phyloP scores from a whole-genome alignment of 228 moss, liverwort and hornwort genomes.

The Sphagnum magellanicum region DNA sequence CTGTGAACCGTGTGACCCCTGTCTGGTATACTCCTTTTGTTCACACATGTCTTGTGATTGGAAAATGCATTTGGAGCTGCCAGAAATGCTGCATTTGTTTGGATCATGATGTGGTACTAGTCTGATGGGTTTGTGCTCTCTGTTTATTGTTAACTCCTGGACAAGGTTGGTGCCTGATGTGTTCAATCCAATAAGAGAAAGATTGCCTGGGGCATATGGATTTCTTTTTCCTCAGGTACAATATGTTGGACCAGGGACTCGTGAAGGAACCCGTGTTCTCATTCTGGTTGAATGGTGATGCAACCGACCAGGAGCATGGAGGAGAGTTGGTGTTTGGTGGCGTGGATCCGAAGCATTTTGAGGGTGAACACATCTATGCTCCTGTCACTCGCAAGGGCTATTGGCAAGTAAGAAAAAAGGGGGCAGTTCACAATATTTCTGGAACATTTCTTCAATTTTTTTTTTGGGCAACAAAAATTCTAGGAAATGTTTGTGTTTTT shows the following conservation, averaged over 20 bases:
- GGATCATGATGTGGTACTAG: no score
- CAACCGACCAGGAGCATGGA: constrained; percentile 43
- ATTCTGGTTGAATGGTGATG: constrained; percentile 85
- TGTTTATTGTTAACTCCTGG: no score
- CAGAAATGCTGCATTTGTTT: no score
- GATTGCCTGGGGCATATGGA: no score
- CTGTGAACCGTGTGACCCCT: constrained; percentile 77
- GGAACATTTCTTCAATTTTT: not conserved
- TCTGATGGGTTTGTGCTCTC: no score
- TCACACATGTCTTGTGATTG: no score
- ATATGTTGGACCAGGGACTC: constrained; percentile 73
- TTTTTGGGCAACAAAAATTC: not conserved
- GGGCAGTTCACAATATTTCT: no score
- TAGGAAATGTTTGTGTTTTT: not conserved
- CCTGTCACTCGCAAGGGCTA: constrained; percentile 89
- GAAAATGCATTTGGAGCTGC: no score
- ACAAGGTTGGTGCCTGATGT: no score
- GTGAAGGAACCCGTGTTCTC: constrained; percentile 78
- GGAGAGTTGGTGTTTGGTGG: constrained; percentile 92
- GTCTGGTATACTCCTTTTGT: constrained; percentile 39
- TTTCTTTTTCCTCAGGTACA: constrained; percentile 45
- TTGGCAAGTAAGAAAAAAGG: constrained; percentile 52
- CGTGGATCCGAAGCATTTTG: constrained; percentile 72
- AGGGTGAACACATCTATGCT: constrained; percentile 80
- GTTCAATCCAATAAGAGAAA: no score